A percentile compares a stretch with the other conserved stretches of the same genome.
Evolutionary conservation across 2,329 filamentous ascomycete species (phyloP).

Genomic region (Dothidotthia symphoricarpi): DNA sequence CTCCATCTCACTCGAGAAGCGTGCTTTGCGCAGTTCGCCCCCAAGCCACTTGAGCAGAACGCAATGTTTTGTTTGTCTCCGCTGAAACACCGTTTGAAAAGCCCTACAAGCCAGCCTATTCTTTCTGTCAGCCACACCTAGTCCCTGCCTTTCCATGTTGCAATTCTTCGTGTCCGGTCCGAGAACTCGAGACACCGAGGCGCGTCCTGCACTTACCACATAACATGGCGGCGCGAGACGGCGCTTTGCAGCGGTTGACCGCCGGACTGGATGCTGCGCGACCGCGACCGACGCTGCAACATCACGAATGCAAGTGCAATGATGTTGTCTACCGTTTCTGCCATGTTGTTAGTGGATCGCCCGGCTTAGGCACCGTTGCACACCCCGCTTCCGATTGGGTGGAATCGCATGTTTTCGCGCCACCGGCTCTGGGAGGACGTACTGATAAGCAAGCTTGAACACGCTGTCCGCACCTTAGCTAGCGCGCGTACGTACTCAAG

Average conservation of each 20-base stretch:
- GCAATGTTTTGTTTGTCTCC: constrained; percentile 69
- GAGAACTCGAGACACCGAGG: constrained; percentile 4
- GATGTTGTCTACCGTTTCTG: constrained; percentile 65
- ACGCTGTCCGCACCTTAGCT: constrained; percentile 56
- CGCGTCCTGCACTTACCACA: constrained; percentile 54
- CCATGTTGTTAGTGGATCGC: constrained; percentile 14
- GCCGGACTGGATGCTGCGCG: constrained; percentile 35
- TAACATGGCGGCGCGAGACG: constrained; percentile 60
- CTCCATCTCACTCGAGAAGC: constrained; percentile 29
- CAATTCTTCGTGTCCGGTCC: constrained; percentile 12
- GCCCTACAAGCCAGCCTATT: constrained; percentile 66
- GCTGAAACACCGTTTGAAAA: constrained; percentile 65
- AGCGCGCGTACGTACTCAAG: constrained; percentile 63
- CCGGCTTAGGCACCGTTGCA: too few species aligned
- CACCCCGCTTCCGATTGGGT: constrained; percentile 12
- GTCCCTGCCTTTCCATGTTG: constrained; percentile 20
- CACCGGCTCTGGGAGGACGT: constrained; percentile 29
- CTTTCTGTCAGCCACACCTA: constrained; percentile 19
- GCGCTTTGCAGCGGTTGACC: constrained; percentile 41
- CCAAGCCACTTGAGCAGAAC: constrained; percentile 67
- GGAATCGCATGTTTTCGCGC: constrained; percentile 4
- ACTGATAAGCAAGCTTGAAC: constrained; percentile 60
- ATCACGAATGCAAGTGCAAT: constrained; percentile 63
- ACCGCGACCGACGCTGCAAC: constrained; percentile 56
- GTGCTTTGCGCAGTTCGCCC: constrained; percentile 30